Evolutionary conservation across 2,329 filamentous ascomycete species (phyloP).

Genomic region (Gaeumannomyces tritici): DNA sequence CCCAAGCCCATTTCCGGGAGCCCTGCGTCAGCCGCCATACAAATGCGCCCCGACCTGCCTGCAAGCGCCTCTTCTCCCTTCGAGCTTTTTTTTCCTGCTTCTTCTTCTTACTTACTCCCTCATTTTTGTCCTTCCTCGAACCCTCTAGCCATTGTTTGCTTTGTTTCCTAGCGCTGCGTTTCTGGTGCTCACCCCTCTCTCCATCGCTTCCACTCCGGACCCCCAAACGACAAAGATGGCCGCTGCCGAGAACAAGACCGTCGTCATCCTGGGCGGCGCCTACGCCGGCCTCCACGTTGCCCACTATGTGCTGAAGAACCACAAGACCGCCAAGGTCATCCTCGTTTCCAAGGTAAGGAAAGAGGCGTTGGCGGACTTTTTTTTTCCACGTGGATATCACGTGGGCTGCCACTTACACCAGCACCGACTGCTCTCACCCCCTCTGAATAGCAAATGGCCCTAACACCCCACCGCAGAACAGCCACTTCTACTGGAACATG

Average conservation of each 20-base stretch:
- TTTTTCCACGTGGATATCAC: not conserved
- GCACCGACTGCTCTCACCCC: no score
- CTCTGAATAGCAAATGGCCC: no score
- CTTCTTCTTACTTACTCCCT: not conserved
- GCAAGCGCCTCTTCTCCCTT: no score
- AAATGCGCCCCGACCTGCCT: no score
- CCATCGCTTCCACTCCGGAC: not conserved
- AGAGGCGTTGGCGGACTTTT: not conserved
- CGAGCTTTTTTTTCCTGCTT: not conserved
- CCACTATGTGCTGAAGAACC: conserved; percentile 42
- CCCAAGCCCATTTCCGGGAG: no score
- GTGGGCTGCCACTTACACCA: no score
- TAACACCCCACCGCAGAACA: conserved; percentile 27
- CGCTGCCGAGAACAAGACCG: conserved; percentile 34
- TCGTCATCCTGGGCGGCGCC: conserved; percentile 45
- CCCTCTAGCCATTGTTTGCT: not conserved
- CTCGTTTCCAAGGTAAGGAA: conserved; percentile 42
- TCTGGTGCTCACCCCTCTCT: no score
- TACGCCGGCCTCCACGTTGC: conserved; percentile 42
- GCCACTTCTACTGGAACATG: conserved; percentile 50
- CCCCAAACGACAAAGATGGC: conserved; percentile 5
- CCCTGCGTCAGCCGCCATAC: no score
- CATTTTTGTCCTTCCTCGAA: not conserved
- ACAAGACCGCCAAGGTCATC: conserved; percentile 41
- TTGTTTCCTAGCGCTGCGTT: no score